These are phyloP conservation scores for Calonectria naviculata DNA, from an alignment of 2,329 filamentous ascomycete genomes.

Conservation along the genomic window DNA sequence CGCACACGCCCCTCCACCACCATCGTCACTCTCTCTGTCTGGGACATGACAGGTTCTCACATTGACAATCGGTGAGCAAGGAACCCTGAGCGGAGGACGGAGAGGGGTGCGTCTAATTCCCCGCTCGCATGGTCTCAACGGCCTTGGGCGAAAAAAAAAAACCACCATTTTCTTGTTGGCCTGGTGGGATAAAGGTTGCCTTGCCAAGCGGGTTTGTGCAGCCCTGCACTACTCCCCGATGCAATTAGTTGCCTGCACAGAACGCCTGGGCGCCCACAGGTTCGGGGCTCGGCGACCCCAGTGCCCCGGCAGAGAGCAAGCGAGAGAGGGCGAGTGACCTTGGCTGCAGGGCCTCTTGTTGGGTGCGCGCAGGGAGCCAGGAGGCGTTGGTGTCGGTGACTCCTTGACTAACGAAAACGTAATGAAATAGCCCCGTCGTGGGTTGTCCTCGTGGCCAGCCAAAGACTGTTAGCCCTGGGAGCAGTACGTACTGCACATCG, in stretches of 20 bases:
- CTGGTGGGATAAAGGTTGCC: neutral
- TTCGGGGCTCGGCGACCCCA: constrained; percentile 10
- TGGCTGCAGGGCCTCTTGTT: neutral
- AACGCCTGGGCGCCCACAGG: neutral
- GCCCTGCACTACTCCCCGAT: neutral
- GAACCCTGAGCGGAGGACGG: neutral
- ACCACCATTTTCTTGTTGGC: neutral
- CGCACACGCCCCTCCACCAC: constrained; percentile 2
- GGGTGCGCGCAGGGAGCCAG: neutral
- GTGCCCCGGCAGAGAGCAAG: neutral
- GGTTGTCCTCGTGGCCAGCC: constrained; percentile 23
- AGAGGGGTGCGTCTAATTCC: neutral
- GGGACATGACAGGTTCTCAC: neutral
- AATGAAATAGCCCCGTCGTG: constrained; percentile 25
- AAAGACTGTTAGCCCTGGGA: constrained; percentile 9
- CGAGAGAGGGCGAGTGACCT: neutral
- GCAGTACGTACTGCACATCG: neutral
- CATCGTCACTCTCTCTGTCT: neutral
- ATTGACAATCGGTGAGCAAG: constrained; percentile 6
- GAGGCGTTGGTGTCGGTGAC: constrained; percentile 14
- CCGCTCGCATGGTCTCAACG: neutral
- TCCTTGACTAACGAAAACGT: constrained; percentile 32
- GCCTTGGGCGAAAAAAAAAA: neutral
- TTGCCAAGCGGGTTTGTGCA: neutral
- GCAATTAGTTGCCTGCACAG: neutral